phyloP scores from a whole-genome alignment of 768 basidiomycete species.

The Auricularia cornea region DNA sequence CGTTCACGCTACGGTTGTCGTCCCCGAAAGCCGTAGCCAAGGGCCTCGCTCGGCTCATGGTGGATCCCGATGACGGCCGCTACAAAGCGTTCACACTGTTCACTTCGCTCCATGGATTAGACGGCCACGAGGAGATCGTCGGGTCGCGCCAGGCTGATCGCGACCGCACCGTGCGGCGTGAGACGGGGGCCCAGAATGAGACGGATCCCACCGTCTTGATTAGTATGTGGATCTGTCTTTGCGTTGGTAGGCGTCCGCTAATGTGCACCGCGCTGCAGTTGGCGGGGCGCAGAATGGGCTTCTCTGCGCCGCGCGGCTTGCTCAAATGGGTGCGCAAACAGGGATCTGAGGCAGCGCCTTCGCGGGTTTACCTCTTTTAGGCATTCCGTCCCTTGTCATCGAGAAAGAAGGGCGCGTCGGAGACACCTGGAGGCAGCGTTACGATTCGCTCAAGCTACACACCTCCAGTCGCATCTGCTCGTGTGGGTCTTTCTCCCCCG shows the following conservation, averaged over 20 bases:
- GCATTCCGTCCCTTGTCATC: constrained; percentile 30
- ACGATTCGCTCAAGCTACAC: constrained; percentile 35
- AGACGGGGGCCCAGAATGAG: constrained; percentile 14
- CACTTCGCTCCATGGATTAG: constrained; percentile 24
- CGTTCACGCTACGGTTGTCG: constrained; percentile 27
- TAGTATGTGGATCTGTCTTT: constrained; percentile 19
- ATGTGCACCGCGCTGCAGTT: constrained; percentile 18
- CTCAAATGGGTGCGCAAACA: constrained; percentile 22
- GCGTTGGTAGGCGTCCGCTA: background rate
- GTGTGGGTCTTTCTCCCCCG: background rate
- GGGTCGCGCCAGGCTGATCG: background rate
- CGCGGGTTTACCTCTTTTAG: background rate
- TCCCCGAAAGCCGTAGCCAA: constrained; percentile 25
- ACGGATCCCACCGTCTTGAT: constrained; percentile 32
- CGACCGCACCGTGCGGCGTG: background rate
- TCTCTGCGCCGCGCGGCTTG: constrained; percentile 33
- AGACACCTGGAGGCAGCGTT: constrained; percentile 37
- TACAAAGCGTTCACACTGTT: constrained; percentile 34
- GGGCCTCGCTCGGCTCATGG: constrained; percentile 27
- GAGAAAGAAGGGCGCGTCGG: constrained; percentile 29
- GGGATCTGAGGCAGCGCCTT: background rate
- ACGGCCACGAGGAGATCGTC: constrained; percentile 24
- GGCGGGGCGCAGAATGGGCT: constrained; percentile 38
- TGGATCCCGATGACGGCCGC: constrained; percentile 10
- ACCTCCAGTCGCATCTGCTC: constrained; percentile 7